A percentile compares a stretch with the other conserved stretches of the same genome.
Evolutionary conservation across 2,329 filamentous ascomycete genomes (phyloP).

Genomic region (Nothophaeocryptopus gaeumannii): DNA sequence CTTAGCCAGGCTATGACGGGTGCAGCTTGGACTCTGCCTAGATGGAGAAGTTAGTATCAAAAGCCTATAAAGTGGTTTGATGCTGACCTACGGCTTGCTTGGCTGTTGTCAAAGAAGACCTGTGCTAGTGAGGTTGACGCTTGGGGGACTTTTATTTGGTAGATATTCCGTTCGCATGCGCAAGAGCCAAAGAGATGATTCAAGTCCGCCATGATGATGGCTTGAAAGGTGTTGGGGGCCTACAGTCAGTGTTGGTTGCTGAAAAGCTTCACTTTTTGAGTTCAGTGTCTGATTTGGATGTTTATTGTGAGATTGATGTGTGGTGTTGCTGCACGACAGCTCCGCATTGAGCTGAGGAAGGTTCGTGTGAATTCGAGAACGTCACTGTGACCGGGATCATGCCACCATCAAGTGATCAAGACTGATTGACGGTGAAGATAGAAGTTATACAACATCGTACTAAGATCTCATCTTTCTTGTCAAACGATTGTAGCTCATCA

Average conservation of each 20-base stretch:
- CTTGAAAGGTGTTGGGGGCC: too few relatives aligned
- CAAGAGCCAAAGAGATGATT: constrained; percentile 67
- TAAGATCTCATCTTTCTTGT: too few relatives aligned
- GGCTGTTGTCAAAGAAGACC: constrained; percentile 72
- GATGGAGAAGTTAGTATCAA: not conserved
- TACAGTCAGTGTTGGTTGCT: too few relatives aligned
- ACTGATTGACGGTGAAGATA: too few relatives aligned
- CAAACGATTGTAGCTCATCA: too few relatives aligned
- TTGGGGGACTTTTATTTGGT: constrained; percentile 68
- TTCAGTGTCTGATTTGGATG: too few relatives aligned
- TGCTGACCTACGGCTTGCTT: constrained; percentile 64
- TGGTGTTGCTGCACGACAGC: too few relatives aligned
- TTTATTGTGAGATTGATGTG: too few relatives aligned
- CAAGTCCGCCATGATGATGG: constrained; percentile 16
- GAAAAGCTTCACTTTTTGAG: too few relatives aligned
- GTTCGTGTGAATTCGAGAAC: constrained; percentile 4
- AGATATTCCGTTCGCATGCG: constrained; percentile 81
- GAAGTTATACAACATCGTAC: too few relatives aligned
- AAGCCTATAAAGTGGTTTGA: not conserved
- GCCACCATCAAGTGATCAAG: not conserved
- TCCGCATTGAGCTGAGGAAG: not conserved
- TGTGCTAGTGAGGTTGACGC: constrained; percentile 55
- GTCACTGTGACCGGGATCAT: constrained; percentile 1
- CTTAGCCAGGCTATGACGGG: constrained; percentile 79
- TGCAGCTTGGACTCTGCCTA: constrained; percentile 64